Base-by-base conservation (phyloP, 192 early-diverging fungal genomes). In the Entomortierella lignicola region DNA sequence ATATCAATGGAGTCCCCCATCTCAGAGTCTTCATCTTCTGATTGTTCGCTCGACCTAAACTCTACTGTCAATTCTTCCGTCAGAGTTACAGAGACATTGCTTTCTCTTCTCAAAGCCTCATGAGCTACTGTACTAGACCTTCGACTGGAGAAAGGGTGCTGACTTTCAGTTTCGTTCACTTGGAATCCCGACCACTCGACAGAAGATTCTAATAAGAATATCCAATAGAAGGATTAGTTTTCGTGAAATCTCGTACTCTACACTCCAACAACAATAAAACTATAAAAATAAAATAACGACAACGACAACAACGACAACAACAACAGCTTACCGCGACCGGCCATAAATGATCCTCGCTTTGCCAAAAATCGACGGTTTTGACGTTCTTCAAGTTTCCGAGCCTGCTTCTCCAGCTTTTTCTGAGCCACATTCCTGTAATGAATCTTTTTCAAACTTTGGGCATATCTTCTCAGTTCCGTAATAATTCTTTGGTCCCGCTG, bases 401-500 rank as follows among this genome's bases (percentile, higher is more conserved):
- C 44, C 39, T 55, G 59, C 32, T 39, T 56, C 48, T 72, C 71
- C 47, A 65, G 56, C 8, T 50, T 63, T 39, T 52, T 21, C 15
- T 72, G 71, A 20, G 71, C 48, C 34, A 65, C 31, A 18, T 29
- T 62, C 48, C 66, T 41, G 30, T 60, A 67, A 39, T 77, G 52
- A 1, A 77, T 44, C n/a, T 63, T 72, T 37, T 71, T 77, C 39
- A 71, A 37, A 2, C 68, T 67, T 37, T 69, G 66, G 0, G 66
- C 47, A 39, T 77, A 56, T 29, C 55, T 57, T 17, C 66, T 63
- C 54, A 89, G 55, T 8, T 81, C 83, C 34, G 73, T 79, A 17
- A 87, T 83, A 41, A 89, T 89, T 12, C 83, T 59, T 56, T 83
- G 82, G 60, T 90, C 87, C 25, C 83, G 80, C 6, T 72, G 58